Conservation (phyloP, 768 basidiomycete species). For the Mycena maculata region DNA sequence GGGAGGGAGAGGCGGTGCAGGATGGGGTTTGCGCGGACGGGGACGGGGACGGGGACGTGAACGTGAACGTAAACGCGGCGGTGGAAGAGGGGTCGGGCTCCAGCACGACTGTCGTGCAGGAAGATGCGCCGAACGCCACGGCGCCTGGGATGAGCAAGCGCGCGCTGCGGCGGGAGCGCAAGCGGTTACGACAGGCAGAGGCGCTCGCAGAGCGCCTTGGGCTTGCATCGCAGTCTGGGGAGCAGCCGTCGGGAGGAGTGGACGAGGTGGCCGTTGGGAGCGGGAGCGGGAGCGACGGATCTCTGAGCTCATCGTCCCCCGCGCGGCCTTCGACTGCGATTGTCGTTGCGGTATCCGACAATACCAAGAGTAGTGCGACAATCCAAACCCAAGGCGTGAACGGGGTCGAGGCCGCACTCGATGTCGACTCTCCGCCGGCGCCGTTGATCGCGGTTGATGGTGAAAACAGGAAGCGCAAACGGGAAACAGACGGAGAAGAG, state of each 20-base stretch:
- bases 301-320: neutral
- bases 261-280: neutral
- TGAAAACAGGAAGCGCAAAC: slow-evolving; percentile 32
- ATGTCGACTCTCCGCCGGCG: neutral
- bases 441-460: neutral
- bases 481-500: neutral
- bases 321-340: neutral
- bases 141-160: slow-evolving; percentile 15
- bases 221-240: neutral
- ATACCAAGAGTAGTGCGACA: too few relatives aligned
- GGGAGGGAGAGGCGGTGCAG: slow-evolving; percentile 16
- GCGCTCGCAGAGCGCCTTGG: neutral
- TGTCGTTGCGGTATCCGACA: too few relatives aligned
- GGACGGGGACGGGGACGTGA: slow-evolving; percentile 3
- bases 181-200: neutral
- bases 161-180: slow-evolving; percentile 5
- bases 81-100: neutral
- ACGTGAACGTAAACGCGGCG: neutral
- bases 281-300: neutral
- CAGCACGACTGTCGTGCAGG: neutral
- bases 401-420: neutral
- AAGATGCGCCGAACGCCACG: neutral
- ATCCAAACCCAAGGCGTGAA: neutral
- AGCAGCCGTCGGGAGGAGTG: neutral
- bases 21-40: slow-evolving; percentile 7